phyloP scores from a whole-genome alignment of 257 asterid species.

The Anisodus tanguticus region DNA sequence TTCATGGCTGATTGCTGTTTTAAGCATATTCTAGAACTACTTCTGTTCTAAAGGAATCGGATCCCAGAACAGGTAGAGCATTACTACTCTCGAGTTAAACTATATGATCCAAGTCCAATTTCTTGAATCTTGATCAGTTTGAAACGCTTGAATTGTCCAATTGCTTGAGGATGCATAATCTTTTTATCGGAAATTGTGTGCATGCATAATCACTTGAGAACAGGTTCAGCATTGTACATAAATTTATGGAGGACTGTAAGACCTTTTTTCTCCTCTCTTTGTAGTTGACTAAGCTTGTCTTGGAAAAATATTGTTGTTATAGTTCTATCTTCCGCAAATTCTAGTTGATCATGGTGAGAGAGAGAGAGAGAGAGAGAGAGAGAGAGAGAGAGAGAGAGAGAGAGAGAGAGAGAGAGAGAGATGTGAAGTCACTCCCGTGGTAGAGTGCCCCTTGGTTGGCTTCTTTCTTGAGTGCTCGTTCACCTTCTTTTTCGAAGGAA shows the following conservation, averaged over 20 bases:
- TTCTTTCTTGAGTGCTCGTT: too few relatives aligned
- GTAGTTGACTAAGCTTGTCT: not conserved
- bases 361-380: too few relatives aligned
- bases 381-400: too few relatives aligned
- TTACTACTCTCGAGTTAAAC: not conserved
- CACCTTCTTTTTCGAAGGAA: not conserved
- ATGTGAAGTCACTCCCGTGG: too few relatives aligned
- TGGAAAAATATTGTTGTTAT: not conserved
- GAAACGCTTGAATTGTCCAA: not conserved
- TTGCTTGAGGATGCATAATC: not conserved
- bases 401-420: too few relatives aligned
- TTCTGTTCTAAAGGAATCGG: not conserved
- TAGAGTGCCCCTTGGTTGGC: too few relatives aligned
- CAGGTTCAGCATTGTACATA: not conserved
- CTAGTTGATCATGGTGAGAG: not conserved
- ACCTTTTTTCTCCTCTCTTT: not conserved
- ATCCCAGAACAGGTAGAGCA: not conserved
- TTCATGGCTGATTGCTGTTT: not conserved
- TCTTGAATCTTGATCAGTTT: not conserved
- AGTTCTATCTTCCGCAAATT: not conserved
- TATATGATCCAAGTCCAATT: constrained; percentile 11
- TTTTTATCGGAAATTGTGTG: not conserved
- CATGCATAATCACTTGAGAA: constrained; percentile 10
- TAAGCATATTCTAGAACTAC: not conserved
- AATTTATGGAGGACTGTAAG: not conserved